Conservation (phyloP, 2,329 filamentous ascomycete genomes). For the Alternaria hordeiaustralica region DNA sequence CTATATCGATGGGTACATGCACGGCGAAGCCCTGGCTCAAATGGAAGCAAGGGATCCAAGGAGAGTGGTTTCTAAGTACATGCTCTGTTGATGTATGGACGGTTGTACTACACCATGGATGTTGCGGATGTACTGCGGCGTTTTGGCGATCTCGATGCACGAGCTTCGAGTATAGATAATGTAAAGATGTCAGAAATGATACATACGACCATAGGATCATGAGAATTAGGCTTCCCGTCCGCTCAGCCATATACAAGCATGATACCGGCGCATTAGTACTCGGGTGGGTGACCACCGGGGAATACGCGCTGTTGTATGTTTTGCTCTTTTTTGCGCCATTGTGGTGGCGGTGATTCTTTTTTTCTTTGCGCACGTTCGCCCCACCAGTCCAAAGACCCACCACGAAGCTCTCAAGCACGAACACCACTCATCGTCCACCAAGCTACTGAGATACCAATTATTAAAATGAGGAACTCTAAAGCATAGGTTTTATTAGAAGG, state of each 20-base stretch:
- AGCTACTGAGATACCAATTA: background rate
- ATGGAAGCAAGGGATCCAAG: background rate
- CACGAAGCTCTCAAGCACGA: background rate
- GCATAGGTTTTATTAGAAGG: too few species aligned
- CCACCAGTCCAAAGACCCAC: background rate
- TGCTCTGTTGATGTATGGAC: background rate
- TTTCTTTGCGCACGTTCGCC: background rate
- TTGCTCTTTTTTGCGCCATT: background rate
- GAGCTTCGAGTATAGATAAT: too few species aligned
- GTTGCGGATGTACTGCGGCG: background rate
- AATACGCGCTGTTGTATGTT: background rate
- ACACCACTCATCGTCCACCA: background rate
- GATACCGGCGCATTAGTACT: background rate
- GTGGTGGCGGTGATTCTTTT: background rate
- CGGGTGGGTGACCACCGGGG: background rate
- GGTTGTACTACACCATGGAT: too few species aligned
- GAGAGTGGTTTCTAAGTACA: background rate
- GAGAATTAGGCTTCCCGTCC: background rate
- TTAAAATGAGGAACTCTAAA: too few species aligned
- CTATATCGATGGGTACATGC: slow-evolving; percentile 1
- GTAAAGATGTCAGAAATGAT: too few species aligned
- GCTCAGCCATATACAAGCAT: background rate
- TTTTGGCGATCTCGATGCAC: background rate
- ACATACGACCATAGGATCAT: background rate
- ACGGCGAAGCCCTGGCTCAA: background rate